Percentiles rank a stretch among this genome's conserved stretches.
phyloP scores from a whole-genome alignment of 345 rosid genomes.

The Alliaria petiolata region DNA sequence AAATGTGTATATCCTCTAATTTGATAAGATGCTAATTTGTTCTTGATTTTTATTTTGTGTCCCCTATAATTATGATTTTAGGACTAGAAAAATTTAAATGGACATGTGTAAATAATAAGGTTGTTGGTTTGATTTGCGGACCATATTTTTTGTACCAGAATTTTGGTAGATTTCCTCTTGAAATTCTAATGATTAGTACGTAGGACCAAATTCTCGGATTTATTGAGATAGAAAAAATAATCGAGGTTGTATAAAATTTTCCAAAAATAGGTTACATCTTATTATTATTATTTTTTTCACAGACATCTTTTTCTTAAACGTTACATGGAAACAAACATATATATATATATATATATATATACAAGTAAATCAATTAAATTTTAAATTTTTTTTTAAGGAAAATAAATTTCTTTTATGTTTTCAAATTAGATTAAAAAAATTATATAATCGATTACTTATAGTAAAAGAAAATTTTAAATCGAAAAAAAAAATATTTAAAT shows the following conservation, averaged over 20 bases:
- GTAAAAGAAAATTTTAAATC: no score
- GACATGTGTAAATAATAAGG: constrained; percentile 14
- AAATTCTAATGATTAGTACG: constrained; percentile 18
- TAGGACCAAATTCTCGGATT: constrained; percentile 24
- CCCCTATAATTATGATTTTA: background rate
- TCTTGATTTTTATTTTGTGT: background rate
- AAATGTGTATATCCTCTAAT: constrained; percentile 10
- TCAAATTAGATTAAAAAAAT: no score
- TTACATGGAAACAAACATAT: constrained; percentile 33
- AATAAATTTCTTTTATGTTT: no score
- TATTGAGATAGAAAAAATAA: constrained; percentile 4
- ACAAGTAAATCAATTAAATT: no score
- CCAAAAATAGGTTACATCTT: constrained; percentile 33
- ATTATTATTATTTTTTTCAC: no score
- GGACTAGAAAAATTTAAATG: background rate
- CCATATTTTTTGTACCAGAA: background rate
- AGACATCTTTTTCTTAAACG: constrained; percentile 18
- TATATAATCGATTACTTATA: no score
- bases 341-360: no score
- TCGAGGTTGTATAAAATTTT: constrained; percentile 7
- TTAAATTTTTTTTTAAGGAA: no score
- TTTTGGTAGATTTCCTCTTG: background rate
- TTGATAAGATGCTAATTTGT: constrained; percentile 21
- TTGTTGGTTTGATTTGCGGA: constrained; percentile 10
- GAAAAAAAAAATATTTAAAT: no score